phyloP scores from a whole-genome alignment of 2,329 filamentous ascomycete species.

The Aspergillus sp. region DNA sequence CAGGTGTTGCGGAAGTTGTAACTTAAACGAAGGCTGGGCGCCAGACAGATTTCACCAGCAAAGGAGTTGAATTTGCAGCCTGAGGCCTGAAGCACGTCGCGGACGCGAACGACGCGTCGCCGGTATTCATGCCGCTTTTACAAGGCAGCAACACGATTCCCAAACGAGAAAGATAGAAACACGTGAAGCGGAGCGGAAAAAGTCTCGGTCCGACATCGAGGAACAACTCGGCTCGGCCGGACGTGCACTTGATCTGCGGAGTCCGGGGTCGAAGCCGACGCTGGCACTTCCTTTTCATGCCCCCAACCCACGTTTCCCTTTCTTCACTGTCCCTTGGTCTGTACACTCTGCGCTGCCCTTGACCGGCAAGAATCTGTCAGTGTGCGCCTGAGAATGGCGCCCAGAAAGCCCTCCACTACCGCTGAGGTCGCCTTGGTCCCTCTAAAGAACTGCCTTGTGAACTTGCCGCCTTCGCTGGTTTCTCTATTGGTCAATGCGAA shows the following conservation, averaged over 20 bases:
- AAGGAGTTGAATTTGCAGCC: conserved; percentile 11
- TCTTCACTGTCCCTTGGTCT: conserved; percentile 9
- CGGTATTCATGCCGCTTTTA: neutral
- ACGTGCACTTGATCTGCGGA: conserved; percentile 26
- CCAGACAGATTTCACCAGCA: conserved; percentile 11
- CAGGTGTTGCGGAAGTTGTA: conserved; percentile 13
- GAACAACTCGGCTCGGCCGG: conserved; percentile 21
- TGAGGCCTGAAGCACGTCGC: conserved; percentile 27
- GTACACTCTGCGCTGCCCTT: conserved; percentile 10
- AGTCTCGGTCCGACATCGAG: conserved; percentile 29
- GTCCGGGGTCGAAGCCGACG: conserved; percentile 25
- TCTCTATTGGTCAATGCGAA: conserved; percentile 85
- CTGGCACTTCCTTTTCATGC: conserved; percentile 16
- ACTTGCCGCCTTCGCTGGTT: conserved; percentile 81
- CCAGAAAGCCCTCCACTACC: conserved; percentile 59
- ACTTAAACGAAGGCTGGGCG: conserved; percentile 9
- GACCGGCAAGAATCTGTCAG: conserved; percentile 6
- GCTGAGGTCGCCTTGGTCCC: conserved; percentile 84
- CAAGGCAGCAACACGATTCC: conserved; percentile 15
- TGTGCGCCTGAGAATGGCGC: conserved; percentile 38
- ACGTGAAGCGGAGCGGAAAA: conserved; percentile 35
- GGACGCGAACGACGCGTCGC: conserved; percentile 29
- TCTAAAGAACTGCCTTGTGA: conserved; percentile 92
- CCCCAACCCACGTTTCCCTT: neutral
- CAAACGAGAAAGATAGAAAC: neutral